Conservation (phyloP, 768 basidiomycete species). For the Leucocoprinus birnbaumii region DNA sequence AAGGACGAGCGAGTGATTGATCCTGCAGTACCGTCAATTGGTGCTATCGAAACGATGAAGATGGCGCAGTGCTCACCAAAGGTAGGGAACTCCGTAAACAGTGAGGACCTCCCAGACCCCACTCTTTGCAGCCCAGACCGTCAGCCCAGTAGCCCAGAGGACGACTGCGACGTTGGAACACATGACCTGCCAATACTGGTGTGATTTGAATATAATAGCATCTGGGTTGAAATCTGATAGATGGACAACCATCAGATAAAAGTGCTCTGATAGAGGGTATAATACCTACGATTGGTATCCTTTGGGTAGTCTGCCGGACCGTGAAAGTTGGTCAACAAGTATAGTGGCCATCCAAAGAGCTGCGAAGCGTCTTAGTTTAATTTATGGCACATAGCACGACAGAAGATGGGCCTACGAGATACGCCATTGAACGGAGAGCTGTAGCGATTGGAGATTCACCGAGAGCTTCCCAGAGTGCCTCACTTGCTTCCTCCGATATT, state of each 20-base stretch:
- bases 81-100: constrained; percentile 87
- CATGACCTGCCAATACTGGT: constrained; percentile 75
- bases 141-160: constrained; percentile 64
- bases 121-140: constrained; percentile 50
- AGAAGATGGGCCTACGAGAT: constrained; percentile 47
- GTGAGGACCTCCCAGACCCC: constrained; percentile 75
- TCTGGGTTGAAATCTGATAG: constrained; percentile 81
- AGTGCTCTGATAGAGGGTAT: not conserved
- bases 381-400: not conserved
- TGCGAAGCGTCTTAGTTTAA: constrained; percentile 22
- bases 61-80: constrained; percentile 66
- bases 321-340: constrained; percentile 79
- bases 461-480: constrained; percentile 80
- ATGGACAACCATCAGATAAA: not conserved
- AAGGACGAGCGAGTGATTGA: constrained; percentile 92
- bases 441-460: constrained; percentile 88
- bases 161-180: constrained; percentile 81
- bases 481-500: constrained; percentile 62
- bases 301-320: constrained; percentile 81
- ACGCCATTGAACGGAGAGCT: constrained; percentile 45
- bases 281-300: constrained; percentile 71
- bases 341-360: constrained; percentile 85
- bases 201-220: constrained; percentile 77
- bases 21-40: constrained; percentile 33
- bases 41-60: too few species aligned